Conservation (phyloP, 2,329 filamentous ascomycete genomes). For the Neofusicoccum kwambonambiense region DNA sequence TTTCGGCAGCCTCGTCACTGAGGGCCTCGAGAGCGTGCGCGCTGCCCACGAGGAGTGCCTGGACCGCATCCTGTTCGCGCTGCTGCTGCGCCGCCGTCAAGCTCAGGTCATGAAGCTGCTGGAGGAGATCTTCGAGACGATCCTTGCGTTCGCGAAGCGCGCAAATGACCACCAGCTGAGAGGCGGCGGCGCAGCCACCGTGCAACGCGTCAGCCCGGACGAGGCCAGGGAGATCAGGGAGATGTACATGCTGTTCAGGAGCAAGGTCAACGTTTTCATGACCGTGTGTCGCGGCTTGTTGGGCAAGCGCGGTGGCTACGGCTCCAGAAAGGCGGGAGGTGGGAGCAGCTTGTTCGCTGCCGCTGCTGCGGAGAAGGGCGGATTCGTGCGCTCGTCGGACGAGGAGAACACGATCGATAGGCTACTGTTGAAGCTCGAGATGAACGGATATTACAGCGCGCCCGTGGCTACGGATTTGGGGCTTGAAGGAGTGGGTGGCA, state of each 20-base stretch:
- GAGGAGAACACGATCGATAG: slow-evolving; percentile 64
- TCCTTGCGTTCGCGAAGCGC: slow-evolving; percentile 64
- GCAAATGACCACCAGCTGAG: slow-evolving; percentile 26
- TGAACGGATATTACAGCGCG: slow-evolving; percentile 62
- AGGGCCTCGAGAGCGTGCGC: slow-evolving; percentile 66
- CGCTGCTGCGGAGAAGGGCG: slow-evolving; percentile 21
- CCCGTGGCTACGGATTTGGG: slow-evolving; percentile 6
- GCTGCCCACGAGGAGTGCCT: slow-evolving; percentile 71
- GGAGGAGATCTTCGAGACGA: slow-evolving; percentile 70
- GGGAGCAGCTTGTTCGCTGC: slow-evolving; percentile 31
- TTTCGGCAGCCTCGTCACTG: slow-evolving; percentile 46
- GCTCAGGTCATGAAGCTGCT: slow-evolving; percentile 69
- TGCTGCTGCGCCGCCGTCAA: slow-evolving; percentile 74
- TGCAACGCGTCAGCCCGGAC: slow-evolving; percentile 31
- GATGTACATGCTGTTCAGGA: slow-evolving; percentile 68
- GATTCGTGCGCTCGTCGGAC: slow-evolving; percentile 28
- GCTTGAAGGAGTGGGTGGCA: background rate
- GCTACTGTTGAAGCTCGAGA: slow-evolving; percentile 67
- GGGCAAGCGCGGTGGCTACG: slow-evolving; percentile 57
- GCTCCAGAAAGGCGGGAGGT: slow-evolving; percentile 24
- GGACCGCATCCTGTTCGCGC: slow-evolving; percentile 70
- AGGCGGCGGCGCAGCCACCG: slow-evolving; percentile 21
- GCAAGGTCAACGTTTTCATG: slow-evolving; percentile 72
- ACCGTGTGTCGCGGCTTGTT: slow-evolving; percentile 67
- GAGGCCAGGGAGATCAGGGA: slow-evolving; percentile 39